Evolutionary conservation across 495 filamentous ascomycete species (phyloP), one percentile per base, ranked within the genome.

Genomic region (Aeminium ludgeri): DNA sequence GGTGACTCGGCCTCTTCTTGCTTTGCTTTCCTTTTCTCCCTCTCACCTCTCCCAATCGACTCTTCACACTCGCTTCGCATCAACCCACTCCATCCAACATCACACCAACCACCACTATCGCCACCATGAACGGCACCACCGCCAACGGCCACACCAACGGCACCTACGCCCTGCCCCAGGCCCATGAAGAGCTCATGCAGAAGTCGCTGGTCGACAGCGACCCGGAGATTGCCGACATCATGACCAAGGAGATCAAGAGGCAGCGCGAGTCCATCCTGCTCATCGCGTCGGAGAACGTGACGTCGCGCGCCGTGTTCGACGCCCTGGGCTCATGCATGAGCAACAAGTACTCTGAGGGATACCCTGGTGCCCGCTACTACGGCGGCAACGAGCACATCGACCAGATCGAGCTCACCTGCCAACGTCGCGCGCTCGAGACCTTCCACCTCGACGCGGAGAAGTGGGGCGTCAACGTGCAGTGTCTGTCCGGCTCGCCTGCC

Each of bases 381-480:
- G 91, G 91, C 61, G 89, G 89, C 52, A 99, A 96, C 68, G 76
- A 99, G 69, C 84, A 93, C 70, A 99, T 99, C 46, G 89, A 99
- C 61, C 68, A 77, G 58, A 85, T 95, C 56, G 89, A 99, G 71
- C 71, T 81, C 44, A 85, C 86, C 39, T 99, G 89, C 75, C 89
- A 99, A 73, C 72, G 73, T 63, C 84, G 89, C 63, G 89, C 89
- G 51, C 77, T 96, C 45, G 69, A 86, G 67, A 83, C 89, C 28
- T 99, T 95, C 69, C 70, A 79, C 53, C 67, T 93, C 29, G 80
- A 93, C 61, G 48, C 74, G 16, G 74, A 77, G 52, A 82, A 89
- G 65, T 99, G 89, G 89, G 89, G 91, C 55, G 89, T 99, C 68
- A 99, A 99, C 57, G 89, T 99, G 38, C 89, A 99, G 67, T 85